Percentiles rank a stretch among this genome's conserved stretches.
Conservation (phyloP, 2,329 filamentous ascomycete species). For the Ustilaginoidea virens region DNA sequence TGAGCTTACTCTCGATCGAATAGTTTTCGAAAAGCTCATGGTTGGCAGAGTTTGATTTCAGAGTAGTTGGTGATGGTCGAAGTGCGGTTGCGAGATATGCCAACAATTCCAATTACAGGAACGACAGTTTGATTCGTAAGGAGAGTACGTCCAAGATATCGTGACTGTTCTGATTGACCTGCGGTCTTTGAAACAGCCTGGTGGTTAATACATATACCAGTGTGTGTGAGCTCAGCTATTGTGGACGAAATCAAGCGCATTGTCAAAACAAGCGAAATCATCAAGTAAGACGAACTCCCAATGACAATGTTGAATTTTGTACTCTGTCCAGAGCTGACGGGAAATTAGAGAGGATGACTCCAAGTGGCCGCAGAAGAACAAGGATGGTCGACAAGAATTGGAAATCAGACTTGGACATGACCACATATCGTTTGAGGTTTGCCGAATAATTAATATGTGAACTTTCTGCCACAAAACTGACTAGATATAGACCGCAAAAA, state of each 20-base stretch:
- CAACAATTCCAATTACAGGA: conserved; percentile 99
- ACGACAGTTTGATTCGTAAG: conserved; percentile 97
- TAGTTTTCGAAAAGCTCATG: no score
- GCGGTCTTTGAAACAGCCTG: background rate
- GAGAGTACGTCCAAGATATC: conserved; percentile 55
- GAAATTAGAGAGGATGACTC: conserved; percentile 75
- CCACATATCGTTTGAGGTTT: conserved; percentile 93
- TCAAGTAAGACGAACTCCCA: conserved; percentile 50
- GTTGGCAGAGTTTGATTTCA: conserved; percentile 78
- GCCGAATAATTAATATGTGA: no score
- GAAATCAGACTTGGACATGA: conserved; percentile 90
- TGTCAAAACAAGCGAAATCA: conserved; percentile 91
- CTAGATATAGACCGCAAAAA: conserved; percentile 73
- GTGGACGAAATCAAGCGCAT: conserved; percentile 94
- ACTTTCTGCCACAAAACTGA: no score
- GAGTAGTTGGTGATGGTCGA: conserved; percentile 78
- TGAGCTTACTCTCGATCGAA: no score
- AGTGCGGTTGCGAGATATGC: conserved; percentile 93
- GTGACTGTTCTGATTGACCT: background rate
- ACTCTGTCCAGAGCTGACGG: background rate
- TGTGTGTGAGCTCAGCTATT: conserved; percentile 87
- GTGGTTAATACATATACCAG: conserved; percentile 27
- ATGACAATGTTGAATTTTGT: background rate
- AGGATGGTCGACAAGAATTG: conserved; percentile 90
- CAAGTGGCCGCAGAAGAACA: conserved; percentile 99